Evolutionary conservation across 2,329 filamentous ascomycete genomes (phyloP).

Genomic region (Neopestalotiopsis clavispora): DNA sequence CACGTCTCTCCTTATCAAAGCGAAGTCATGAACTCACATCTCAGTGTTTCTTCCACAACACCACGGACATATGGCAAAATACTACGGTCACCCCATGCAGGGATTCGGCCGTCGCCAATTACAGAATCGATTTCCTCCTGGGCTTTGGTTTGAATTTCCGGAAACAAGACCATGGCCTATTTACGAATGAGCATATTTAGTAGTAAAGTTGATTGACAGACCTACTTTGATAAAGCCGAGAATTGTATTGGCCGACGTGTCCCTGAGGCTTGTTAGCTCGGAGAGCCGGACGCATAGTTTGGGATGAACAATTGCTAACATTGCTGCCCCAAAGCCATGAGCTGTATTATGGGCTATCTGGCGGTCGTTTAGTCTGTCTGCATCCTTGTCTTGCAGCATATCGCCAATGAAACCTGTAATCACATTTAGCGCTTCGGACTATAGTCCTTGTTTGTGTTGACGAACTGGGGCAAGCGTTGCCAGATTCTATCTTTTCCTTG

Average conservation of each 20-base stretch:
- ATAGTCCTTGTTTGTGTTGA: background rate
- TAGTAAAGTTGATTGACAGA: background rate
- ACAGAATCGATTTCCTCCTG: background rate
- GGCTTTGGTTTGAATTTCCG: background rate
- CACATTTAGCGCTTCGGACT: background rate
- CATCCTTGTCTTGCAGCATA: background rate
- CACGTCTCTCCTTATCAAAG: background rate
- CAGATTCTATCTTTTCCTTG: background rate
- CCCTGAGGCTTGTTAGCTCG: background rate
- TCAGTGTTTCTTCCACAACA: background rate
- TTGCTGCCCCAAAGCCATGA: background rate
- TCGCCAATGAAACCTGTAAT: background rate
- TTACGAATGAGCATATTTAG: background rate
- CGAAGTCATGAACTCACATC: background rate
- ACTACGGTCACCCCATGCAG: background rate
- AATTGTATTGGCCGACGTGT: background rate
- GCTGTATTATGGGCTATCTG: background rate
- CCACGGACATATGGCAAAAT: background rate
- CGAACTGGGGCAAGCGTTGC: background rate
- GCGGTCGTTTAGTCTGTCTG: background rate
- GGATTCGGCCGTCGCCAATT: background rate
- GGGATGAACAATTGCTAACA: background rate
- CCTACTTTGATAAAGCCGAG: background rate
- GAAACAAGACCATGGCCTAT: background rate
- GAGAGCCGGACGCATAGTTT: background rate